These are phyloP conservation scores for Protomyces macrosporus DNA, from an alignment of 1,139 yeast species.

Conservation along the genomic window DNA sequence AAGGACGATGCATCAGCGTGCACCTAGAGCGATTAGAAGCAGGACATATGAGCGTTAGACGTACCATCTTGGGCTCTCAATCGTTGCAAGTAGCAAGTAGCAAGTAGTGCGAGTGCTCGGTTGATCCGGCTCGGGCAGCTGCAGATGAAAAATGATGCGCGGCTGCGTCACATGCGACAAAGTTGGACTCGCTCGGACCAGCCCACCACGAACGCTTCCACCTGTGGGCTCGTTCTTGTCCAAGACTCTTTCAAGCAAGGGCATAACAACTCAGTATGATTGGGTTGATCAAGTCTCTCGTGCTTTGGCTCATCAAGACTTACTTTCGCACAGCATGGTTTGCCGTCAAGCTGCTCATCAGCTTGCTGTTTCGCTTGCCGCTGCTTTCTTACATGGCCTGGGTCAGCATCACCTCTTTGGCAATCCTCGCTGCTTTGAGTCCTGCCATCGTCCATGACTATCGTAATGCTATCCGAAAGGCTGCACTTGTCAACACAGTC, in stretches of 20 bases:
- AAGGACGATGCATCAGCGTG: slow-evolving; percentile 21
- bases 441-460: background rate
- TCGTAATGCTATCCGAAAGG: background rate
- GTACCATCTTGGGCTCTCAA: no score
- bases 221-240: no score
- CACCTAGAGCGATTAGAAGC: background rate
- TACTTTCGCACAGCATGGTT: background rate
- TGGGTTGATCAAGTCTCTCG: background rate
- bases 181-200: no score
- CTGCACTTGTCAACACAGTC: background rate
- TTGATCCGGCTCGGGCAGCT: no score
- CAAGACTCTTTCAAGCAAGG: no score
- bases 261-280: background rate
- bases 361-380: background rate
- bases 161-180: no score
- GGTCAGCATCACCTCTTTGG: slow-evolving; percentile 1
- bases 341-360: background rate
- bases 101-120: no score
- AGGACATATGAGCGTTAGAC: no score
- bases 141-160: no score
- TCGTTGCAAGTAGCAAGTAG: no score
- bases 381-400: slow-evolving; percentile 2
- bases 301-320: background rate
- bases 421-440: slow-evolving; percentile 1
- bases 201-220: no score